Conservation (phyloP, 2,329 filamentous ascomycete genomes). For the Aspergillus carbonarius region DNA sequence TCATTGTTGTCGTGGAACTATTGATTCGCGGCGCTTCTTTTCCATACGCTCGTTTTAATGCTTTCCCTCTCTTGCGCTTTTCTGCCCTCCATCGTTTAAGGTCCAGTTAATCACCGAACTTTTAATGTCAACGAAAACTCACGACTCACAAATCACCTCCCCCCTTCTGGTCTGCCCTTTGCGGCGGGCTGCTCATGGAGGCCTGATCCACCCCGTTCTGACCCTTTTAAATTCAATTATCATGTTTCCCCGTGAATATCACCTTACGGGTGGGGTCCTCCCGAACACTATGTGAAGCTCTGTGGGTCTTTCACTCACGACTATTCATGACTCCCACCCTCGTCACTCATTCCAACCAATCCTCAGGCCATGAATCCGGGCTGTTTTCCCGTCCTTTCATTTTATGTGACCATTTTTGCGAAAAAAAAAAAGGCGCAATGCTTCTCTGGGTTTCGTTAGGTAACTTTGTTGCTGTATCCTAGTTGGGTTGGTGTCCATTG, state of each 20-base stretch:
- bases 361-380: neutral
- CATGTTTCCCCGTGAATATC: no score
- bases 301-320: neutral
- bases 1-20: constrained; percentile 3
- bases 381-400: neutral
- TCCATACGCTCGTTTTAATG: constrained; percentile 11
- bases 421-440: neutral
- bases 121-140: neutral
- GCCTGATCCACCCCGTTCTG: no score
- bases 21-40: constrained; percentile 3
- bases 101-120: neutral
- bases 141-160: neutral
- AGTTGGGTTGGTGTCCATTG: neutral
- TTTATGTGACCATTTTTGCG: neutral
- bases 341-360: neutral
- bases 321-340: neutral
- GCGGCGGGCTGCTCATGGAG: neutral
- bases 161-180: neutral
- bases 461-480: neutral
- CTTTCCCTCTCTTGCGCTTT: neutral
- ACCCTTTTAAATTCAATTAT: no score
- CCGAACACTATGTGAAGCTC: neutral
- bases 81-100: neutral
- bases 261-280: no score
- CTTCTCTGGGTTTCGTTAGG: neutral